Evolutionary conservation across 2,329 filamentous ascomycete species (phyloP).

Genomic region (Neonectria punicea): DNA sequence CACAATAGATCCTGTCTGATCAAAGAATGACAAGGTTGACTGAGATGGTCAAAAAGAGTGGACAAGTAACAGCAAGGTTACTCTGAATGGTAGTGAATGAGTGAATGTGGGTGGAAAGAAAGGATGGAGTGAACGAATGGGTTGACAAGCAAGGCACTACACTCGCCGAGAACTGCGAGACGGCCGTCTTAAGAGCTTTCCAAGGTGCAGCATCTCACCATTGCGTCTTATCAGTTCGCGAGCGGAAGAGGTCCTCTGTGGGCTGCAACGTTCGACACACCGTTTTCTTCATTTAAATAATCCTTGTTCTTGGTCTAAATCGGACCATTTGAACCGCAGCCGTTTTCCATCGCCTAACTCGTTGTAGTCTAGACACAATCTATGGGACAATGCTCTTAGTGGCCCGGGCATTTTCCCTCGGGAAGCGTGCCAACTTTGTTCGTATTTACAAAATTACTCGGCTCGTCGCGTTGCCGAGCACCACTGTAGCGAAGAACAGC

Average conservation of each 20-base stretch:
- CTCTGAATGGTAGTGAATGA: neutral
- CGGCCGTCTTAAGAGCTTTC: neutral
- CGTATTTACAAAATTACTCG: neutral
- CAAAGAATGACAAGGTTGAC: neutral
- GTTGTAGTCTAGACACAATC: neutral
- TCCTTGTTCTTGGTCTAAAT: neutral
- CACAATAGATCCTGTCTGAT: neutral
- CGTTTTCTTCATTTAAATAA: neutral
- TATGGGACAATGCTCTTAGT: neutral
- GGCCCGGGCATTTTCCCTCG: neutral
- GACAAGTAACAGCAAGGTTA: neutral
- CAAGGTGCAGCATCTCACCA: neutral
- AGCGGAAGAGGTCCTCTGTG: neutral
- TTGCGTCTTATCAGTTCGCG: neutral
- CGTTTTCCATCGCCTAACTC: neutral
- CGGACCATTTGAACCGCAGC: neutral
- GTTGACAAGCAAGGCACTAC: neutral
- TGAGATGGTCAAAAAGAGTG: neutral
- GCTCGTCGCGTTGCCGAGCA: neutral
- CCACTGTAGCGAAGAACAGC: neutral
- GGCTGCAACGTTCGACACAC: no score
- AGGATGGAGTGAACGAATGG: neutral
- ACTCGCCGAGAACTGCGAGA: neutral
- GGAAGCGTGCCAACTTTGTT: neutral
- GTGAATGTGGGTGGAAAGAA: neutral